Base-by-base conservation (phyloP, 139 green algal genomes). In the Chlamydomonas schloesseri region DNA sequence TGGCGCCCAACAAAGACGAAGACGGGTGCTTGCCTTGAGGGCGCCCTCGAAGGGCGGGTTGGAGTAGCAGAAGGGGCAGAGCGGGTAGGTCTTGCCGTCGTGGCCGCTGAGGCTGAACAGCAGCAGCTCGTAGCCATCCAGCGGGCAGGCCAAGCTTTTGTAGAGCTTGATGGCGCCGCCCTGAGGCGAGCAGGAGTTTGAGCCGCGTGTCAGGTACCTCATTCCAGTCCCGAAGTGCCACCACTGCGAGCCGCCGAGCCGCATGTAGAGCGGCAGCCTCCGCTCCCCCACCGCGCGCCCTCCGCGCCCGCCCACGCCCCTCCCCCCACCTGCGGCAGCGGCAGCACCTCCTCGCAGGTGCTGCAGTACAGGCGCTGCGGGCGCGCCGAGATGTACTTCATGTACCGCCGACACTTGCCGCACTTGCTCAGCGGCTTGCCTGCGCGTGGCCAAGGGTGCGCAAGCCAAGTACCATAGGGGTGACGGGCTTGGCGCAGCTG, bases 21-120 rank as follows among this genome's bases (percentile, higher is more conserved):
- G n/a, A n/a, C n/a, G n/a, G n/a, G n/a, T 91, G 81, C 55, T 13
- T 24, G 91, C 88, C 83, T 91, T 91, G 24, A 75, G 29, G 28
- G 87, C 91, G 46, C 91, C 93, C 87, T 97, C 93, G 78, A 97
- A 98, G 26, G 96, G 96, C 31, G 96, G 96, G 82, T 96, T 83
- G 87, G 94, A 98, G 92, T 97, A 98, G 90, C 96, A 99, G 73
- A 93, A 96, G 47, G 96, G 96, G 88, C 96, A 99, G 11, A 99
- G 85, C 13, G 95, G 93, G 84, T 93, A 97, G 6, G 89, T 96
- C 83, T 97, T 97, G 81, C 93, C 96, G 74, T 98, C 96, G 17
- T 95, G 94, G 15, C 95, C 95, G 14, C 75, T 78, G n/a, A 98
- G 88, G n/a, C 81, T 93, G 89, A 94, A 98, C n/a, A 98, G 90